These are phyloP conservation scores for Protomyces pachydermus DNA, from an alignment of 1,139 yeast species.

Conservation along the genomic window DNA sequence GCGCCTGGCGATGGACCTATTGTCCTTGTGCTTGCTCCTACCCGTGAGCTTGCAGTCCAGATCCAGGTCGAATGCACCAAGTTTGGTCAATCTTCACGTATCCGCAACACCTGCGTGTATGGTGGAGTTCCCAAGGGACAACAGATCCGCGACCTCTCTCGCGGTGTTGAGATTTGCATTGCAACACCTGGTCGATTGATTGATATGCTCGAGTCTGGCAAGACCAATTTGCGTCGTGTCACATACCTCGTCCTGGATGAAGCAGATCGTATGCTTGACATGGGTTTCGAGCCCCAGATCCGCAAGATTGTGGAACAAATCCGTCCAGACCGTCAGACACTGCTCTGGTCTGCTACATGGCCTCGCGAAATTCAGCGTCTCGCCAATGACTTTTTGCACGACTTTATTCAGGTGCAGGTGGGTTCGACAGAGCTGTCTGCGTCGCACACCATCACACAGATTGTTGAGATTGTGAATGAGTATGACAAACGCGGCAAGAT, in stretches of 20 bases:
- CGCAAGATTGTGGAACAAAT: slow-evolving; percentile 92
- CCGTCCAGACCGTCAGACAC: slow-evolving; percentile 95
- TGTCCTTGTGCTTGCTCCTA: slow-evolving; percentile 92
- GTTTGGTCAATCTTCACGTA: slow-evolving; percentile 85
- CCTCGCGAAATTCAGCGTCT: slow-evolving; percentile 94
- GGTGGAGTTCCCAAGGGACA: slow-evolving; percentile 99
- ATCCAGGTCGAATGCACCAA: slow-evolving; percentile 93
- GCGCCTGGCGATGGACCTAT: slow-evolving; percentile 95
- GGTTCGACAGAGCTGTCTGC: slow-evolving; percentile 96
- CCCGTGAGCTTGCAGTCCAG: slow-evolving; percentile 98
- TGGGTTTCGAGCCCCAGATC: slow-evolving; percentile 97
- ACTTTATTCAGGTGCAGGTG: slow-evolving; percentile 91
- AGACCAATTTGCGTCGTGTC: slow-evolving; percentile 91
- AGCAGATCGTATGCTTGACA: slow-evolving; percentile 79
- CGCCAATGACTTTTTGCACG: slow-evolving; percentile 83
- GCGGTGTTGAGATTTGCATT: slow-evolving; percentile 92
- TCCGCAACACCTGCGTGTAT: slow-evolving; percentile 94
- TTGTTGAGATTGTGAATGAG: slow-evolving; percentile 85
- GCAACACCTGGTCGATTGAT: slow-evolving; percentile 98
- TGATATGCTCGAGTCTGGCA: slow-evolving; percentile 92
- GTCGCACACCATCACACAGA: slow-evolving; percentile 89
- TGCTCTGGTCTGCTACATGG: slow-evolving; percentile 99
- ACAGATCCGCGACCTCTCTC: slow-evolving; percentile 87
- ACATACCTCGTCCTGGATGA: slow-evolving; percentile 95
- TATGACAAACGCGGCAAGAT: slow-evolving; percentile 92